Conservation (phyloP, 2,329 filamentous ascomycete genomes). For the Lasiodiplodia citricola region DNA sequence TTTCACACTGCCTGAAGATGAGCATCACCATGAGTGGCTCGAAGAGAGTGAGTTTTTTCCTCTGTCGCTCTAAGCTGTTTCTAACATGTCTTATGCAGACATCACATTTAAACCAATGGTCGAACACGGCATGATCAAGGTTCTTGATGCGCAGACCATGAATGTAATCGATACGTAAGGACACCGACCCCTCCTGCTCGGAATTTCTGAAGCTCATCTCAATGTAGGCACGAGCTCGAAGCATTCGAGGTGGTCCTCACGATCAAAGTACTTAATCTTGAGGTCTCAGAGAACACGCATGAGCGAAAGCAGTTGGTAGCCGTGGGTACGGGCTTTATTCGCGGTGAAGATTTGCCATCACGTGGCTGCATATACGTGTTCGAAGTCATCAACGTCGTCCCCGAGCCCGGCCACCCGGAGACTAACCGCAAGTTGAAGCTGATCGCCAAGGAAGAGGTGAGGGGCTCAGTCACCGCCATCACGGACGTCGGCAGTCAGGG, state of each 20-base stretch:
- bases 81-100: slow-evolving; percentile 39
- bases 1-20: slow-evolving; percentile 86
- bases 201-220: neutral
- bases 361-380: slow-evolving; percentile 88
- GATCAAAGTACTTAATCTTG: slow-evolving; percentile 81
- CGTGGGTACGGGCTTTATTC: slow-evolving; percentile 83
- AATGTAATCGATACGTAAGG: slow-evolving; percentile 72
- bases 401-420: slow-evolving; percentile 82
- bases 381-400: slow-evolving; percentile 89
- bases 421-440: slow-evolving; percentile 86
- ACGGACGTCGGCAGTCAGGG: slow-evolving; percentile 86
- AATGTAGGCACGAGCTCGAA: slow-evolving; percentile 66
- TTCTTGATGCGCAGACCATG: slow-evolving; percentile 80
- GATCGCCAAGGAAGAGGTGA: slow-evolving; percentile 86
- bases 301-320: slow-evolving; percentile 82
- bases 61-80: neutral
- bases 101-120: slow-evolving; percentile 68
- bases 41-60: slow-evolving; percentile 62
- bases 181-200: neutral
- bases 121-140: slow-evolving; percentile 74
- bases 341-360: slow-evolving; percentile 87
- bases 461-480: slow-evolving; percentile 87
- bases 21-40: slow-evolving; percentile 80
- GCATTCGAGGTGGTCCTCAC: slow-evolving; percentile 78
- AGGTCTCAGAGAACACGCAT: slow-evolving; percentile 89